phyloP scores from a whole-genome alignment of 768 basidiomycete species.

The Cantharellus cinnabarinus region DNA sequence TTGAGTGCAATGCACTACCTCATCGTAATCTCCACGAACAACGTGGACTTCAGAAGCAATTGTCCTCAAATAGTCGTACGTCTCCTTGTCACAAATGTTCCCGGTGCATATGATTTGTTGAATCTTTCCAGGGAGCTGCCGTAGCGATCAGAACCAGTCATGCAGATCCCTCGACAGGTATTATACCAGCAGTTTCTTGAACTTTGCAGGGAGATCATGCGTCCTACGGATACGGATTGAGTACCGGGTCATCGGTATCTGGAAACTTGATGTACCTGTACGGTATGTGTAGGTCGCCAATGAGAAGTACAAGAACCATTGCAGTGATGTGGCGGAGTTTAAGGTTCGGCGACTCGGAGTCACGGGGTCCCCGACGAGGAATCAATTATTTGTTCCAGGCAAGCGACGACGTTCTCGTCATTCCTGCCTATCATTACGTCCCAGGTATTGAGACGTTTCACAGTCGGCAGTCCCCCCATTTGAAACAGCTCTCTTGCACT shows the following conservation, averaged over 20 bases:
- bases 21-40: slow-evolving; percentile 89
- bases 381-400: neutral
- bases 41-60: slow-evolving; percentile 87
- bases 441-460: neutral
- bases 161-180: neutral
- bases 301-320: slow-evolving; percentile 89
- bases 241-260: neutral
- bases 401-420: neutral
- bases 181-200: slow-evolving; percentile 73
- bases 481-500: neutral
- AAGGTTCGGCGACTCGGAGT: neutral
- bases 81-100: slow-evolving; percentile 93
- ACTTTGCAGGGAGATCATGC: slow-evolving; percentile 86
- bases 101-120: slow-evolving; percentile 96
- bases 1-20: slow-evolving; percentile 26
- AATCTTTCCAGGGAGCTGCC: slow-evolving; percentile 72
- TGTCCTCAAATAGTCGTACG: slow-evolving; percentile 85
- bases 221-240: slow-evolving; percentile 17
- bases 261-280: slow-evolving; percentile 22
- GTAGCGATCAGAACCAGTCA: neutral
- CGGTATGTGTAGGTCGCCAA: slow-evolving; percentile 95
- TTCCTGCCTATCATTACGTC: neutral
- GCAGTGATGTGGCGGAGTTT: neutral
- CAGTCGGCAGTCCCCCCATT: neutral
- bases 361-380: neutral